These are phyloP conservation scores for Colletotrichum camelliae DNA, from an alignment of 2,329 filamentous ascomycete species.

Conservation along the genomic window DNA sequence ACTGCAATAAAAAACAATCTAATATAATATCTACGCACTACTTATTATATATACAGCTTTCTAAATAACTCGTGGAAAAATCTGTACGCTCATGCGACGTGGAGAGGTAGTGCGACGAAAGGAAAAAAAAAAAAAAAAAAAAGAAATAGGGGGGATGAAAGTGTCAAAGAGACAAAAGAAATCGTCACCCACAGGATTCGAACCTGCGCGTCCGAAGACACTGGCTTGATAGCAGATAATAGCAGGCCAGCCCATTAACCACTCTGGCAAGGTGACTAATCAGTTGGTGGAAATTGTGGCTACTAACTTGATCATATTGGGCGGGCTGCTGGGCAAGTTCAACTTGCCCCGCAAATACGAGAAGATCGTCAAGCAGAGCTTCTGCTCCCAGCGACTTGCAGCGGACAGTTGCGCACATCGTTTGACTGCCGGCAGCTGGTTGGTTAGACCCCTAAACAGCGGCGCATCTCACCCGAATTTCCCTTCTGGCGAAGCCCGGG, in stretches of 20 bases:
- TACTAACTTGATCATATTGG: accelerated
- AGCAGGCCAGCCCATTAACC: constrained; percentile 23
- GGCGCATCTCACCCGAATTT: background rate
- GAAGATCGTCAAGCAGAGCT: background rate
- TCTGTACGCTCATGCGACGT: background rate
- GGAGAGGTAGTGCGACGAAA: background rate
- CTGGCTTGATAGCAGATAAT: constrained; percentile 3
- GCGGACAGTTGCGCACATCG: background rate
- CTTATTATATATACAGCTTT: background rate
- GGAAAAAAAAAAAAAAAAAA: no score
- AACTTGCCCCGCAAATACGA: background rate
- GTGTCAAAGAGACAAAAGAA: background rate
- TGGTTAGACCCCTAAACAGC: background rate
- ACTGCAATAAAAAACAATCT: background rate
- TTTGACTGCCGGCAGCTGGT: background rate
- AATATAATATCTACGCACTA: background rate
- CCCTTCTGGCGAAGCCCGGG: background rate
- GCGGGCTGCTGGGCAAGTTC: accelerated
- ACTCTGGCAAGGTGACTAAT: constrained; percentile 20
- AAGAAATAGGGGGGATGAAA: accelerated
- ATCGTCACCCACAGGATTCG: constrained; percentile 21
- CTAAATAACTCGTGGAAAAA: background rate
- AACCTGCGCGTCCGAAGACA: constrained; percentile 23
- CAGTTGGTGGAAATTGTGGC: accelerated
- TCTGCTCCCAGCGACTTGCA: background rate